Conservation (phyloP, 306 rosid species). For the Luffa acutangula region DNA sequence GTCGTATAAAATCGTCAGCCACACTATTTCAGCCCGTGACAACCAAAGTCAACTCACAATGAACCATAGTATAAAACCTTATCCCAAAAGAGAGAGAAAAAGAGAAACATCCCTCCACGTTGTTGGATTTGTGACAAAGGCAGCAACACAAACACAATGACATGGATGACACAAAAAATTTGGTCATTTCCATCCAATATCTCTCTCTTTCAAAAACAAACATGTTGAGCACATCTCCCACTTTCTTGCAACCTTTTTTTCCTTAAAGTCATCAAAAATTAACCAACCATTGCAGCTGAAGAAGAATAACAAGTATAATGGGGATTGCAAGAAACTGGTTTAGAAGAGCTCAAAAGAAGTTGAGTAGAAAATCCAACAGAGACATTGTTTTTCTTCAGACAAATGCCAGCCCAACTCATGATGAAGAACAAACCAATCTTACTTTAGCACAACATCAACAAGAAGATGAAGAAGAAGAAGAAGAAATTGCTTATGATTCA, state of each 20-base stretch:
- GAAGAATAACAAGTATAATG: constrained; percentile 15
- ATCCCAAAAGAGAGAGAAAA: not conserved
- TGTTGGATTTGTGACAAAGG: not conserved
- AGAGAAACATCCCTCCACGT: not conserved
- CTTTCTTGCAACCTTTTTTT: not conserved
- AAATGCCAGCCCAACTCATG: constrained; percentile 15
- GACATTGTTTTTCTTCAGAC: constrained; percentile 21
- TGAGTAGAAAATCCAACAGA: constrained; percentile 24
- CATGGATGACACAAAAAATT: not conserved
- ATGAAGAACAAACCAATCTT: constrained; percentile 5
- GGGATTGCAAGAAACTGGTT: constrained; percentile 38
- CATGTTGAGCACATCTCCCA: constrained; percentile 4
- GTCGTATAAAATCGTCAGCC: not conserved
- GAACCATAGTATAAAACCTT: not conserved
- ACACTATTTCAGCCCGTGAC: not conserved
- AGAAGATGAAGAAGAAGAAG: constrained; percentile 12
- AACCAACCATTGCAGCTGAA: not conserved
- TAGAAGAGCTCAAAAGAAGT: constrained; percentile 25
- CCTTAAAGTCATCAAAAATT: not conserved
- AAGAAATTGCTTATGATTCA: not conserved
- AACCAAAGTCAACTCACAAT: not conserved
- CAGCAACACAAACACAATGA: not conserved
- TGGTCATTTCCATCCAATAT: not conserved
- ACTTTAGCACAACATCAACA: constrained; percentile 11
- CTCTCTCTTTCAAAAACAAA: not conserved